Evolutionary conservation across 768 basidiomycete species (phyloP), one percentile per base, ranked within the genome.

Genomic region (Mycena galericulata): DNA sequence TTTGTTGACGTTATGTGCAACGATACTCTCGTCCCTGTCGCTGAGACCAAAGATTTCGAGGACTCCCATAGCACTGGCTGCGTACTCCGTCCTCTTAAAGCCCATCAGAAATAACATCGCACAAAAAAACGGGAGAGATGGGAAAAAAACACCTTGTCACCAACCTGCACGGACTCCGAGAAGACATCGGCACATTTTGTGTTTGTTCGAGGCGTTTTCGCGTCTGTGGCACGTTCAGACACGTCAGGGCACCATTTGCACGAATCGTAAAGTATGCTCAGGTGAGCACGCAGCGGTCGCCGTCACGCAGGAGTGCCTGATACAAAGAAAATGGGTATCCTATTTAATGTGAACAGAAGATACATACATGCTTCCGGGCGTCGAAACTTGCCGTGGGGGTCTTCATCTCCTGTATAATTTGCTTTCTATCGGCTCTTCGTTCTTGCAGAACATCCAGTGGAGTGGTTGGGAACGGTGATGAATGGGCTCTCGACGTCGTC

Each of bases 231-330:
- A 46, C 34, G 41, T n/a, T 38, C 63, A 29, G 17, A 5, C 14
- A 69, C 24, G 18, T 72, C 72, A 11, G 67, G 62, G 58, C 62
- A n/a, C 9, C 20, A 38, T 9, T 41, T n/a, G 29, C 9, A 26
- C 17, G 71, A 69, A 8, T 47, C 43, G 29, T 20, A 11, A 61
- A 71, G 43, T 54, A 68, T n/a, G 20, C 22, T 8, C 68, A 68
- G 12, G 67, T 66, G 49, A 72, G 27, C 66, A 67, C 59, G 26
- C 72, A 73, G 17, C 60, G 41, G 40, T 65, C 72, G 12, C 67
- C 72, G 43, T 73, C 72, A 38, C 72, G 71, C 22, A 64, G 15
- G 24, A 73, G 61, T 24, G 72, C 69, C 72, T 72, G 50, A n/a
- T n/a, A n/a, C n/a, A n/a, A n/a, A n/a, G n/a, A n/a, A n/a, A n/a